These are phyloP conservation scores for Fabrea salina DNA, from an alignment of 169 alveolate species.

Conservation along the genomic window DNA sequence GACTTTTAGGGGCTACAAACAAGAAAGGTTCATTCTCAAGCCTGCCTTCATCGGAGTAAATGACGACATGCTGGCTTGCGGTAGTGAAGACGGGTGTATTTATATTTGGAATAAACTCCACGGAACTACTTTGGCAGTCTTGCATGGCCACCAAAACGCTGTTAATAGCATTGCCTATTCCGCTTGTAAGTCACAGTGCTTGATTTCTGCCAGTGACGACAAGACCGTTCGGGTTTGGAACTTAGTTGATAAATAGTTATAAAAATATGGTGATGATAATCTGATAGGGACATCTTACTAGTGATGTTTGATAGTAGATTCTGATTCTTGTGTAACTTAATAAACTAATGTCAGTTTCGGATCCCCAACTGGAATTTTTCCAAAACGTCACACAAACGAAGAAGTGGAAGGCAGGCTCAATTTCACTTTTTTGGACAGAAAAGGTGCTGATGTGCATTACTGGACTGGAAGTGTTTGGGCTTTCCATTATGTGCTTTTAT, in stretches of 20 bases:
- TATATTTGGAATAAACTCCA: conserved; percentile 44
- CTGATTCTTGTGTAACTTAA: no score
- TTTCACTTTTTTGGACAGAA: no score
- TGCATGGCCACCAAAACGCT: conserved; percentile 37
- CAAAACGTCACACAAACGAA: no score
- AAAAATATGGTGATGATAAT: no score
- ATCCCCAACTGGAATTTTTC: no score
- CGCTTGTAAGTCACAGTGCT: not conserved
- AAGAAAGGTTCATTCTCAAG: conserved; percentile 36
- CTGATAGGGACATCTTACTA: no score
- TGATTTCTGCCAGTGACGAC: conserved; percentile 48
- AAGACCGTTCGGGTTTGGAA: conserved; percentile 48
- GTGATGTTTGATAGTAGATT: no score
- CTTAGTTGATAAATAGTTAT: not conserved
- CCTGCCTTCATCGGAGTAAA: conserved; percentile 49
- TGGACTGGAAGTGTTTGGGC: no score
- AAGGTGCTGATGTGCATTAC: no score
- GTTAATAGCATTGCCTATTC: conserved; percentile 37
- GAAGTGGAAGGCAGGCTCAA: no score
- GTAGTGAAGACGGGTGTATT: conserved; percentile 50
- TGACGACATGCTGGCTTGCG: conserved; percentile 49
- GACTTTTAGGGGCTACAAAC: conserved; percentile 42
- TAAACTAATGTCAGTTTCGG: no score
- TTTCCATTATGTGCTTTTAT: no score
- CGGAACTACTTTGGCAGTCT: conserved; percentile 16